Evolutionary conservation across 352 stramenopile species (phyloP).

Genomic region (Globisporangium megalacanthum): DNA sequence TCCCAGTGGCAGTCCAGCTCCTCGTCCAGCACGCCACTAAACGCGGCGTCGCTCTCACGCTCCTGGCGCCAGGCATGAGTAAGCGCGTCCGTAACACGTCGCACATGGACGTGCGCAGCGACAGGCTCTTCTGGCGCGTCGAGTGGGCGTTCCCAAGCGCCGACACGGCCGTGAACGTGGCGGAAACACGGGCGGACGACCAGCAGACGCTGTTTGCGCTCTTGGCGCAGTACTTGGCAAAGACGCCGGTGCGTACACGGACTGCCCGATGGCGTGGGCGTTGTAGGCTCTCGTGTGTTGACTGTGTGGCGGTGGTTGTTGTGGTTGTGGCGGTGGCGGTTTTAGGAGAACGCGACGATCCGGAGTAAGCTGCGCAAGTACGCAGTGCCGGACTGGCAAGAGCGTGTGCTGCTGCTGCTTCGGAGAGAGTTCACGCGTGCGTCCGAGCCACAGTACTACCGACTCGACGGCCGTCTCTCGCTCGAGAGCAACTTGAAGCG

Average conservation of each 20-base stretch:
- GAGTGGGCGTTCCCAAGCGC: slow-evolving; percentile 68
- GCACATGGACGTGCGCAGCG: slow-evolving; percentile 61
- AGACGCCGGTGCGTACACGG: slow-evolving; percentile 51
- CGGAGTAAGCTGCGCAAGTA: slow-evolving; percentile 73
- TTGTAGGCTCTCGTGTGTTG: no score
- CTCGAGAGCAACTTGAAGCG: slow-evolving; percentile 73
- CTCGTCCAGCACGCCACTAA: slow-evolving; percentile 67
- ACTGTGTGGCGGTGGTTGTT: no score
- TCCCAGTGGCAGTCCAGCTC: slow-evolving; percentile 60
- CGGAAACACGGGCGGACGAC: slow-evolving; percentile 51
- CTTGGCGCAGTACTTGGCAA: slow-evolving; percentile 53
- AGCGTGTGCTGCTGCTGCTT: slow-evolving; percentile 53
- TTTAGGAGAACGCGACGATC: slow-evolving; percentile 61
- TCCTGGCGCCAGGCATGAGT: slow-evolving; percentile 78
- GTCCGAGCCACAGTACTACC: slow-evolving; percentile 67
- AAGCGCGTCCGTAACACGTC: slow-evolving; percentile 73
- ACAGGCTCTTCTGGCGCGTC: slow-evolving; percentile 67
- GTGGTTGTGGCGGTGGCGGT: not conserved
- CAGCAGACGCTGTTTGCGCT: slow-evolving; percentile 46
- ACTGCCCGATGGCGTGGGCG: no score
- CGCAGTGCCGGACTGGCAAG: slow-evolving; percentile 41
- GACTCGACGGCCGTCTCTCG: slow-evolving; percentile 47
- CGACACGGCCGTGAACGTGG: slow-evolving; percentile 36
- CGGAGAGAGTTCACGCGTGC: slow-evolving; percentile 75
- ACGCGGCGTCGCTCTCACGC: slow-evolving; percentile 55